Evolutionary conservation across 345 rosid genomes (phyloP), one percentile per base, ranked within the genome.

Genomic region (Hibiscus tridactylites): DNA sequence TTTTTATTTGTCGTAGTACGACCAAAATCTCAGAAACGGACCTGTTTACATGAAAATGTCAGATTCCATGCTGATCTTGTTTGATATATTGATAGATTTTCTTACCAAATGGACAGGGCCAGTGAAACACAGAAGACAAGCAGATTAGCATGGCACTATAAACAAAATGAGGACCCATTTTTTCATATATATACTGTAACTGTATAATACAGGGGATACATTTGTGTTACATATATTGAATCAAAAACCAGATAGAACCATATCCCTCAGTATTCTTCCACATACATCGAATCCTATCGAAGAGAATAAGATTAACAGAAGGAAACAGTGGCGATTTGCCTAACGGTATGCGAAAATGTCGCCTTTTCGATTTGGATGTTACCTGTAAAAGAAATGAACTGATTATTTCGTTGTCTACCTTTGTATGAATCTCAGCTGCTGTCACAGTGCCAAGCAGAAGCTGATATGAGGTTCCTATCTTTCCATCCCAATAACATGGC

Each of bases 401-500:
- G 31, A 49, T 79, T 71, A 44, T 63, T 73, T 39, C 61, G 73
- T 28, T 13, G 9, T 16, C 49, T 74, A 24, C 39, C 57, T 44
- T 39, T 37, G 26, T 29, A 44, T 42, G 52, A 12, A 37, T 71
- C 64, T 44, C 44, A 53, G 7, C 54, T 44, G 19, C 39, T 19
- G 2, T 11, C 66, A 83, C 79, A 89, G 52, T 72, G 80, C 95
- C 95, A 87, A 68, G 95, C 95, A 21, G 95, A 89, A 9, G 90
- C 95, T 6, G 91, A 87, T 49, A 87, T 35, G 73, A 89, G 62
- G 75, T 71, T 80, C 79, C 91, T 83, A 9, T 86, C 82, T 72
- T 86, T 87, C 95, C 95, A 89, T 0, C 89, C 91, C 78, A 87
- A 65, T 70, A 87, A 65, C 88, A 86, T 83, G 5, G 91, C 90